Percentiles rank a stretch among this genome's conserved stretches.
phyloP scores from a whole-genome alignment of 495 filamentous ascomycete genomes.

The Letharia columbiana region DNA sequence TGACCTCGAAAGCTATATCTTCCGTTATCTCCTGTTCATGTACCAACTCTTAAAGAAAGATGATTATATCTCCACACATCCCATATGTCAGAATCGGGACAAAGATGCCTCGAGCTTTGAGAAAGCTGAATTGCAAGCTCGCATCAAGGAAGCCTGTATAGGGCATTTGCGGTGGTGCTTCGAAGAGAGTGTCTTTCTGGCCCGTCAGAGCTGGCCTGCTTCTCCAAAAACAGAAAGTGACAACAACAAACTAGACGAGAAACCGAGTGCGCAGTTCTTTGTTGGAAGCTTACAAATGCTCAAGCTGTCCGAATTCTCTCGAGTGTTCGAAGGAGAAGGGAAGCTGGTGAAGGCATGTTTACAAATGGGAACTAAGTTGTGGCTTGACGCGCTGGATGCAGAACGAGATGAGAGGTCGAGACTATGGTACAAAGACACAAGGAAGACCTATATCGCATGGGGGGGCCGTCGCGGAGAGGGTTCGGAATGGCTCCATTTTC shows the following conservation, averaged over 20 bases:
- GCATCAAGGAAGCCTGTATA: background rate
- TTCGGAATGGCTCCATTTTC: background rate
- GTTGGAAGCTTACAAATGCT: background rate
- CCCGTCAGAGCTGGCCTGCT: background rate
- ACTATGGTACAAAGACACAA: background rate
- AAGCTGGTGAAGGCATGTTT: background rate
- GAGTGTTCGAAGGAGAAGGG: background rate
- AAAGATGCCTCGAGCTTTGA: background rate
- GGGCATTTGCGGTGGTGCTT: background rate
- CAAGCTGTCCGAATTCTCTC: background rate
- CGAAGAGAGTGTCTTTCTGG: background rate
- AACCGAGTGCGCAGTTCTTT: background rate
- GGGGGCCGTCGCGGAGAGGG: background rate
- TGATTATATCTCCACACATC: too few species aligned
- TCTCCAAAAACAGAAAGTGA: background rate
- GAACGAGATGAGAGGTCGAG: background rate
- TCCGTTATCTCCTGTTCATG: background rate
- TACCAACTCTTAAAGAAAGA: background rate
- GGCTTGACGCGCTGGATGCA: background rate
- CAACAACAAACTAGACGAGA: background rate
- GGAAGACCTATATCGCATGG: background rate
- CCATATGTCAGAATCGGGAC: background rate
- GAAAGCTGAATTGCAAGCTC: background rate
- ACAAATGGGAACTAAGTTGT: background rate
- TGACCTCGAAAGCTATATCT: background rate